Conservation (phyloP, 805 yeast species). For the Myxozyma vanderwaltii region DNA sequence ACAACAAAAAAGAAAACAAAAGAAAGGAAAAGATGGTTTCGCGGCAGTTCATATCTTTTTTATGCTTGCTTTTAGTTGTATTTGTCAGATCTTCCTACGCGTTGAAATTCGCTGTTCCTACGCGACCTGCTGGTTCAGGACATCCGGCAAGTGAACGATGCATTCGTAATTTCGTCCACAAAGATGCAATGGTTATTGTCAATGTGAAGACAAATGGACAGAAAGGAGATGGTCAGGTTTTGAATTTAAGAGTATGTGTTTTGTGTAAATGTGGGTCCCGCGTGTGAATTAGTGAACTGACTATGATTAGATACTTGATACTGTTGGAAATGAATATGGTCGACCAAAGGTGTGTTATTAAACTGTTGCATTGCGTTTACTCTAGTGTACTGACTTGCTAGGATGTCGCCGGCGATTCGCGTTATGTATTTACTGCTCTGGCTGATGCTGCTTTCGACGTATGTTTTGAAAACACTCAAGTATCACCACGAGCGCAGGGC, state of each 20-base stretch:
- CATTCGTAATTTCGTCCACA: slow-evolving; percentile 86
- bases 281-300: not conserved
- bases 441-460: slow-evolving; percentile 84
- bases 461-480: slow-evolving; percentile 72
- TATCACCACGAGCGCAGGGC: slow-evolving; percentile 39
- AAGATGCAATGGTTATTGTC: slow-evolving; percentile 85
- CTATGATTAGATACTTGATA: slow-evolving; percentile 57
- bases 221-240: slow-evolving; percentile 82
- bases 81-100: slow-evolving; percentile 15
- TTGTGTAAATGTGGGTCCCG: not conserved
- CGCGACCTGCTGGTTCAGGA: slow-evolving; percentile 25
- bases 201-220: slow-evolving; percentile 73
- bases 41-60: not conserved
- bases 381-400: not conserved
- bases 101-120: slow-evolving; percentile 27
- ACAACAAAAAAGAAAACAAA: too few relatives aligned
- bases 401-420: slow-evolving; percentile 70
- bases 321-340: slow-evolving; percentile 82
- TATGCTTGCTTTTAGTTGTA: not conserved
- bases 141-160: slow-evolving; percentile 60
- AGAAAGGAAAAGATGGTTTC: too few relatives aligned
- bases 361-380: too few relatives aligned
- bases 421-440: slow-evolving; percentile 83
- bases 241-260: slow-evolving; percentile 52
- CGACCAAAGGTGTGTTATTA: slow-evolving; percentile 54